Evolutionary conservation across 129 eudicot genomes (phyloP).

Genomic region (Tagetes patula): DNA sequence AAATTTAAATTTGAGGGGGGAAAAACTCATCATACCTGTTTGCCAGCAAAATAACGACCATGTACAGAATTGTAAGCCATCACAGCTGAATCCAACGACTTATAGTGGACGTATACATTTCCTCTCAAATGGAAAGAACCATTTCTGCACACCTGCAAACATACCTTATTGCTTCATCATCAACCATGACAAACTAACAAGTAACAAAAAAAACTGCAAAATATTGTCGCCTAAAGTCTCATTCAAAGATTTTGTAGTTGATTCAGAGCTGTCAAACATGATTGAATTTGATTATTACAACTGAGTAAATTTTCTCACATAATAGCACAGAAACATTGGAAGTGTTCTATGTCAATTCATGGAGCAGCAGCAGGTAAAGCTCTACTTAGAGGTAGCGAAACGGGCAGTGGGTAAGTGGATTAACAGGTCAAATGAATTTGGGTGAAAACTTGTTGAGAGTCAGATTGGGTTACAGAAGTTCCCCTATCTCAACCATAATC

Average conservation of each 20-base stretch:
- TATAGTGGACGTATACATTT: constrained; percentile 81
- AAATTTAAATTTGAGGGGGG: constrained; percentile 1
- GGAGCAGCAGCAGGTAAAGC: constrained; percentile 11
- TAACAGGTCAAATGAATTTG: neutral
- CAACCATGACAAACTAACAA: constrained; percentile 14
- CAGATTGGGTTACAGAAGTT: neutral
- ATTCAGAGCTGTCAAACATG: neutral
- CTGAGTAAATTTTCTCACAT: neutral
- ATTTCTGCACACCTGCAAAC: constrained; percentile 88
- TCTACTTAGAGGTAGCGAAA: constrained; percentile 11
- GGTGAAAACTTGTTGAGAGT: neutral
- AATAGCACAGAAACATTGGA: neutral
- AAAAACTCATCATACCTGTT: constrained; percentile 56
- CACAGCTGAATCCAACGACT: constrained; percentile 77
- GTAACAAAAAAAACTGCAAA: neutral
- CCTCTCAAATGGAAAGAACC: constrained; percentile 94
- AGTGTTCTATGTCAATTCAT: neutral
- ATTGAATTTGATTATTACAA: neutral
- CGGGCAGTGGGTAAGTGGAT: neutral
- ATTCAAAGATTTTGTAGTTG: neutral
- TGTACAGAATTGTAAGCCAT: constrained; percentile 73
- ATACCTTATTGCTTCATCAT: constrained; percentile 16
- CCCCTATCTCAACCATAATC: neutral
- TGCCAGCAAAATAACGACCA: constrained; percentile 94
- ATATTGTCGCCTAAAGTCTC: neutral